phyloP scores from a whole-genome alignment of 1,139 yeast species.

The Eremothecium coryli region DNA sequence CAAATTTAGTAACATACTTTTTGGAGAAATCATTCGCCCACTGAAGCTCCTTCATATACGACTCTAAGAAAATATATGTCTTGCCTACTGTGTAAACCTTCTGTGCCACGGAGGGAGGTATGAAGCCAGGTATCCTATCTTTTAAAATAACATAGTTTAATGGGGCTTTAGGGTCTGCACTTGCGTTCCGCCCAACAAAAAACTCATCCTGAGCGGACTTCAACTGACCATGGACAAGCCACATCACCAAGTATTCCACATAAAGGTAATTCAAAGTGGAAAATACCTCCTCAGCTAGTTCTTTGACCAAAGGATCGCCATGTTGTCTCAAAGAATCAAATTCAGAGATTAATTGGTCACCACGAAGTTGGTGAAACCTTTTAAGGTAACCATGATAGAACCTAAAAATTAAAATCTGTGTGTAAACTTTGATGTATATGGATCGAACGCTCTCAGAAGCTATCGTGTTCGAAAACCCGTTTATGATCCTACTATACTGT shows the following conservation, averaged over 20 bases:
- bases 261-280: constrained; percentile 49
- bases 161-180: constrained; percentile 5
- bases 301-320: constrained; percentile 51
- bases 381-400: constrained; percentile 40
- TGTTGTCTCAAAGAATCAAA: constrained; percentile 45
- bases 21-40: constrained; percentile 44
- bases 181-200: constrained; percentile 38
- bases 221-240: constrained; percentile 66
- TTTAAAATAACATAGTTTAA: background rate
- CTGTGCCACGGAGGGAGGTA: constrained; percentile 40
- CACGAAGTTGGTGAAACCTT: constrained; percentile 34
- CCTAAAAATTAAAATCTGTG: constrained; percentile 48
- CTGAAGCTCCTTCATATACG: constrained; percentile 51
- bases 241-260: constrained; percentile 48
- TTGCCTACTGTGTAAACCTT: constrained; percentile 71
- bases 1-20: constrained; percentile 21
- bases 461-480: constrained; percentile 38
- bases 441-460: constrained; percentile 31
- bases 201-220: constrained; percentile 53
- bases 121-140: constrained; percentile 50
- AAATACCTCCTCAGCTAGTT: constrained; percentile 41
- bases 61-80: constrained; percentile 57
- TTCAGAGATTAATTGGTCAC: constrained; percentile 49
- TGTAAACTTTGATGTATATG: constrained; percentile 40
- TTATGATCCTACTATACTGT: constrained; percentile 47